Percentiles rank a stretch among this genome's conserved stretches.
Conservation (phyloP, 768 basidiomycete species). For the Lactifluus rugatus region DNA sequence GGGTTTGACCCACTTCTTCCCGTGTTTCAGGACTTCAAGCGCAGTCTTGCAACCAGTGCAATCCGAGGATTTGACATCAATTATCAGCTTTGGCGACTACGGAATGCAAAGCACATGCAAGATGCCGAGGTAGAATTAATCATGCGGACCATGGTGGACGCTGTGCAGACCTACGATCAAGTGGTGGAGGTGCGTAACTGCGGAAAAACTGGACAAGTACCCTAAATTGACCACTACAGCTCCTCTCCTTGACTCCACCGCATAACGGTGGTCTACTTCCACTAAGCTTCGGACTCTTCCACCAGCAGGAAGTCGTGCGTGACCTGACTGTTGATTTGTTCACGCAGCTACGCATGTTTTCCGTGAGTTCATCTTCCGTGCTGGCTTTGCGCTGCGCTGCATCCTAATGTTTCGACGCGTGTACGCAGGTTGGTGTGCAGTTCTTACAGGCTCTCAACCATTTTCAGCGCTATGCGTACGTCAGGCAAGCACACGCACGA, state of each 20-base stretch:
- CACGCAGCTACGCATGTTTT: constrained; percentile 63
- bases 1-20: neutral
- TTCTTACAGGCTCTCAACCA: constrained; percentile 75
- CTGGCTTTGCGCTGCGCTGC: constrained; percentile 7
- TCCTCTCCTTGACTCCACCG: constrained; percentile 68
- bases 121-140: constrained; percentile 71
- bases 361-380: constrained; percentile 40
- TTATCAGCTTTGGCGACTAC: constrained; percentile 78
- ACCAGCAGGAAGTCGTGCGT: constrained; percentile 67
- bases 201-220: neutral
- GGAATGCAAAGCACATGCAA: constrained; percentile 58
- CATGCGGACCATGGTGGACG: constrained; percentile 60
- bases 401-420: neutral
- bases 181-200: constrained; percentile 62
- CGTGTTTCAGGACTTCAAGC: constrained; percentile 54
- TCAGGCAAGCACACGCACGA: constrained; percentile 66
- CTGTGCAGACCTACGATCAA: constrained; percentile 75
- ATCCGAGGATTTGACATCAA: constrained; percentile 76
- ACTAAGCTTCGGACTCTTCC: constrained; percentile 84
- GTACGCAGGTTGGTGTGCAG: constrained; percentile 59
- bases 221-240: constrained; percentile 33
- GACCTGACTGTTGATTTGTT: constrained; percentile 79
- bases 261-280: constrained; percentile 78
- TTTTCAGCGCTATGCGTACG: constrained; percentile 83
- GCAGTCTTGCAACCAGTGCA: constrained; percentile 40